A percentile compares a stretch with the other conserved stretches of the same genome.
Conservation (phyloP, 768 basidiomycete genomes). For the Termitomyces heimii region DNA sequence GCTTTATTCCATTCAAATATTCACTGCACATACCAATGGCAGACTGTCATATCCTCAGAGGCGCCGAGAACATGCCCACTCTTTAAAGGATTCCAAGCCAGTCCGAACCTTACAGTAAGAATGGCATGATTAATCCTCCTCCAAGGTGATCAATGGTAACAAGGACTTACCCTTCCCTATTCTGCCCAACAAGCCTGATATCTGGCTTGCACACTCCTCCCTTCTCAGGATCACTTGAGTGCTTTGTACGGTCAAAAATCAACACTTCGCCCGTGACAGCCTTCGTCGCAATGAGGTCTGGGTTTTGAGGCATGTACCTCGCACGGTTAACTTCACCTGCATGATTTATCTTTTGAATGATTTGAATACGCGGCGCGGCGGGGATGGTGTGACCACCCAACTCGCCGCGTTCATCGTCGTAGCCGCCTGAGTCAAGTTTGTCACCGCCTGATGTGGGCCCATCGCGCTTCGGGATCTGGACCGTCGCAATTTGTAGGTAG, state of each 20-base stretch:
- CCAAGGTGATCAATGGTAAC: background rate
- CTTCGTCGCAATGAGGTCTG: conserved; percentile 95
- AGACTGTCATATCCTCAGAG: conserved; percentile 94
- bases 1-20: background rate
- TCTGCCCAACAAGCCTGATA: conserved; percentile 86
- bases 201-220: conserved; percentile 85
- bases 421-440: conserved; percentile 72
- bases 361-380: conserved; percentile 79
- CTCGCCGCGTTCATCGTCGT: conserved; percentile 92
- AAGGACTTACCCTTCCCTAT: conserved; percentile 77
- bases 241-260: conserved; percentile 97
- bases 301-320: conserved; percentile 99
- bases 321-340: conserved; percentile 94
- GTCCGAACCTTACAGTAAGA: conserved; percentile 62
- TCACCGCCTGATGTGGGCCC: conserved; percentile 57
- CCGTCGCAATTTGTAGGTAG: conserved; percentile 92
- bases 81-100: conserved; percentile 88
- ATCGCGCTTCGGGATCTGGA: conserved; percentile 85
- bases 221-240: conserved; percentile 86
- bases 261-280: conserved; percentile 85
- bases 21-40: conserved; percentile 65
- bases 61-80: conserved; percentile 83
- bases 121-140: conserved; percentile 1
- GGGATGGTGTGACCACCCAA: conserved; percentile 89
- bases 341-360: conserved; percentile 94